Evolutionary conservation across 1,284 basidiomycete species (phyloP).

Genomic region (Caloboletus firmus): DNA sequence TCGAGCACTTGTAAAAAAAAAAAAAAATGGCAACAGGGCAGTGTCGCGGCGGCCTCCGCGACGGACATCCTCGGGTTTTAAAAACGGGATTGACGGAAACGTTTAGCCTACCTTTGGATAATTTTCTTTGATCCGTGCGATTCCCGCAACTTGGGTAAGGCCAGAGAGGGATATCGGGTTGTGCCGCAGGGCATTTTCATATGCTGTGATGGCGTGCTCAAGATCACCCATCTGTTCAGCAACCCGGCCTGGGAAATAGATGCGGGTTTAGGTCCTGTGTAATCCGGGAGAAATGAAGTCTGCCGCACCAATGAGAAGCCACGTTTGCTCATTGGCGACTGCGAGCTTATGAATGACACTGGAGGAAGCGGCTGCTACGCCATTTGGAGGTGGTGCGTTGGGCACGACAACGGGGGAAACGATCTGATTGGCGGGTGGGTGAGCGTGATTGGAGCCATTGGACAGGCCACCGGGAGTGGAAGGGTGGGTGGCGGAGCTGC

Average conservation of each 20-base stretch:
- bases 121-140: constrained; percentile 85
- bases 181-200: constrained; percentile 90
- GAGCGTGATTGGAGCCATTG: constrained; percentile 42
- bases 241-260: constrained; percentile 65
- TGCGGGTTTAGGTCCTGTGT: constrained; percentile 3
- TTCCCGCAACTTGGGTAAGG: constrained; percentile 88
- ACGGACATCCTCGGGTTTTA: constrained; percentile 43
- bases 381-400: constrained; percentile 41
- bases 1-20: constrained; percentile 21
- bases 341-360: constrained; percentile 71
- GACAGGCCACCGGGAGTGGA: constrained; percentile 43
- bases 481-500: constrained; percentile 37
- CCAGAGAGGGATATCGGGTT: constrained; percentile 87
- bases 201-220: constrained; percentile 85
- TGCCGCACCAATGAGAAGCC: constrained; percentile 82
- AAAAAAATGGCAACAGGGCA: constrained; percentile 20
- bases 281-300: constrained; percentile 9
- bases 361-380: constrained; percentile 40
- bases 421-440: constrained; percentile 35
- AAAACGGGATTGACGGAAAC: constrained; percentile 34
- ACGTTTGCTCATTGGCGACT: constrained; percentile 87
- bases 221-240: constrained; percentile 90
- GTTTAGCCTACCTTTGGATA: constrained; percentile 67
- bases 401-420: constrained; percentile 53
- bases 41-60: constrained; percentile 38